phyloP scores from a whole-genome alignment of 2,329 filamentous ascomycete species.

The Claviceps digitariae region DNA sequence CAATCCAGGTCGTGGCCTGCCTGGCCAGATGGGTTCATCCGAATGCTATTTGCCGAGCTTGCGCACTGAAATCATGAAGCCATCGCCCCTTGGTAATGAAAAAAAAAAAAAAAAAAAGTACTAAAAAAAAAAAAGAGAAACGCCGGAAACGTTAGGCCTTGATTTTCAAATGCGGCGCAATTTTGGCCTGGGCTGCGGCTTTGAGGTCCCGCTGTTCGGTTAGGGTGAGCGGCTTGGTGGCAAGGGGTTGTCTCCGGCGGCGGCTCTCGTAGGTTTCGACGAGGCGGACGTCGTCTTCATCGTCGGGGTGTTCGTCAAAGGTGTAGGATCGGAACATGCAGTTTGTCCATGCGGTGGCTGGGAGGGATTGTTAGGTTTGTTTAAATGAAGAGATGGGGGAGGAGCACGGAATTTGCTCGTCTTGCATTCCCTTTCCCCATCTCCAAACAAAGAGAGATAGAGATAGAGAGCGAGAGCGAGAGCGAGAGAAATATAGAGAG shows the following conservation, averaged over 20 bases:
- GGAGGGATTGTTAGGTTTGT: not conserved
- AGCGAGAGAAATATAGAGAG: not conserved
- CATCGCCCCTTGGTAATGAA: not conserved
- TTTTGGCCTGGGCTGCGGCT: conserved; percentile 20
- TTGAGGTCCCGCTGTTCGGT: conserved; percentile 34
- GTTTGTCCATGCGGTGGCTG: conserved; percentile 62
- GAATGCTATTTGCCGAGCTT: too few species aligned
- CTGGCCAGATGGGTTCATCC: too few species aligned
- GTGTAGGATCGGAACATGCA: conserved; percentile 57
- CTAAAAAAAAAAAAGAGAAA: not conserved
- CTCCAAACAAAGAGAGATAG: not conserved
- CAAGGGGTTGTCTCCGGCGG: conserved; percentile 26
- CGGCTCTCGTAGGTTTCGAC: conserved; percentile 36
- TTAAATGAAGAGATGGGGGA: too few species aligned
- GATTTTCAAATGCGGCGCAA: conserved; percentile 26
- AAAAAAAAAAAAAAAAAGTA: not conserved
- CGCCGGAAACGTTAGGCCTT: not conserved
- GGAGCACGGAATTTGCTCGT: too few species aligned
- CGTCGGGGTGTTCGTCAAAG: conserved; percentile 40
- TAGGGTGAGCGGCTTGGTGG: conserved; percentile 23
- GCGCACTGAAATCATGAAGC: too few species aligned
- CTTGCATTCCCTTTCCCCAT: too few species aligned
- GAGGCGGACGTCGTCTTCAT: conserved; percentile 33
- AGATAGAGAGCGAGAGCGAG: not conserved
- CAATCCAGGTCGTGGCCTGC: too few species aligned